Percentiles rank a stretch among this genome's conserved stretches.
Evolutionary conservation across 768 basidiomycete genomes (phyloP).

Genomic region (Pleurotus tuoliensis): DNA sequence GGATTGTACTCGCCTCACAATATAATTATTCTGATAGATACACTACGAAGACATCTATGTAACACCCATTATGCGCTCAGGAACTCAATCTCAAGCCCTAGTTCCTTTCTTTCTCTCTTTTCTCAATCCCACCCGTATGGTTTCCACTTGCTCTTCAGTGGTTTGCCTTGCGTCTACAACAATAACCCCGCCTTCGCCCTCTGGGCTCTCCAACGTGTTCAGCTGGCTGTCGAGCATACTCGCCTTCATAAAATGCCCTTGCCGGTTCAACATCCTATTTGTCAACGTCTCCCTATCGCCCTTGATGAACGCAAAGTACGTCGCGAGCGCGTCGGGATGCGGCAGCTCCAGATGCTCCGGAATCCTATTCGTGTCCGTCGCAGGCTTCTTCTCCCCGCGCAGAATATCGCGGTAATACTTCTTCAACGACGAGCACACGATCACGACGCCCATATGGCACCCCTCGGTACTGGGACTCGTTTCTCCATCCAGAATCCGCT

Average conservation of each 20-base stretch:
- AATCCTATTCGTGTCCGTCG: slow-evolving; percentile 18
- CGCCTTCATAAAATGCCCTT: slow-evolving; percentile 83
- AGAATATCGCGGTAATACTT: slow-evolving; percentile 77
- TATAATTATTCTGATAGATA: too few species aligned
- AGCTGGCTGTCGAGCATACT: slow-evolving; percentile 80
- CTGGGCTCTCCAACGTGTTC: slow-evolving; percentile 63
- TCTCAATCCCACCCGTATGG: slow-evolving; percentile 39
- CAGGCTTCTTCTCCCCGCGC: slow-evolving; percentile 42
- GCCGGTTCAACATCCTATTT: slow-evolving; percentile 59
- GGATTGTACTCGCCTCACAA: too few species aligned
- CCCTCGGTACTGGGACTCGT: slow-evolving; percentile 7
- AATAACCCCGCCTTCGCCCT: slow-evolving; percentile 65
- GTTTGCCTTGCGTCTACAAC: slow-evolving; percentile 47
- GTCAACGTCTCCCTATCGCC: slow-evolving; percentile 52
- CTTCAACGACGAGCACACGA: slow-evolving; percentile 86
- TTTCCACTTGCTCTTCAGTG: slow-evolving; percentile 54
- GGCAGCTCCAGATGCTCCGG: slow-evolving; percentile 24
- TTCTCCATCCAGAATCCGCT: not conserved
- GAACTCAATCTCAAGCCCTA: too few species aligned
- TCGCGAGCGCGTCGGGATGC: slow-evolving; percentile 36
- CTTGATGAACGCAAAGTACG: slow-evolving; percentile 80
- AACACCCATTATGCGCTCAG: too few species aligned
- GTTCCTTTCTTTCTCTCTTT: slow-evolving; percentile 10
- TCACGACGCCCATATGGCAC: slow-evolving; percentile 53
- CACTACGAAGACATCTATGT: too few species aligned